These are phyloP conservation scores for Gossypium schwendimanii DNA, from an alignment of 441 rosid genomes.

Conservation along the genomic window DNA sequence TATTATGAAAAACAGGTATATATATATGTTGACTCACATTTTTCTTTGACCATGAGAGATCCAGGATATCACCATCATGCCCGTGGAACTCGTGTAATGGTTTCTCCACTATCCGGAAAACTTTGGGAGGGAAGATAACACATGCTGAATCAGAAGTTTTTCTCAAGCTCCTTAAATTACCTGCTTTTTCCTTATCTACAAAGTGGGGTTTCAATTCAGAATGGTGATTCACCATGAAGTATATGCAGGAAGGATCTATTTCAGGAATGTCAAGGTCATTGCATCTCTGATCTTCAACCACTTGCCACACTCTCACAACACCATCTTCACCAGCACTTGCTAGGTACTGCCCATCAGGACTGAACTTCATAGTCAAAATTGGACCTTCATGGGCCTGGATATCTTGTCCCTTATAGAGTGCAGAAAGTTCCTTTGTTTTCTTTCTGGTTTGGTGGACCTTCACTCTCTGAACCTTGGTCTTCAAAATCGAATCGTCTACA, in stretches of 20 bases:
- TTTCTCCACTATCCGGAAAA: conserved; percentile 55
- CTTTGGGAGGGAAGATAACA: conserved; percentile 60
- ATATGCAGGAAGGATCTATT: conserved; percentile 57
- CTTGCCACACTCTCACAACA: conserved; percentile 53
- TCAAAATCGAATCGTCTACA: conserved; percentile 15
- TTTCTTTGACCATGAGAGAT: conserved; percentile 64
- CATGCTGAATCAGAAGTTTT: conserved; percentile 69
- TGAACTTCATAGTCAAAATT: conserved; percentile 63
- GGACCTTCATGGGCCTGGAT: conserved; percentile 58
- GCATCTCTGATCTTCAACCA: conserved; percentile 54
- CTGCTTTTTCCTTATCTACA: conserved; percentile 39
- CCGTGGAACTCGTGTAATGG: conserved; percentile 61
- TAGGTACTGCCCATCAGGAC: conserved; percentile 64
- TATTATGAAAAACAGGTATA: not conserved
- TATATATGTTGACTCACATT: conserved; percentile 40
- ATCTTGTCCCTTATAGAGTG: conserved; percentile 56
- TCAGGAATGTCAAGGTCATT: conserved; percentile 48
- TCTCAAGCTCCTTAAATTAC: conserved; percentile 40
- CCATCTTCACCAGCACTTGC: conserved; percentile 67
- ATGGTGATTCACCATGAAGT: conserved; percentile 54
- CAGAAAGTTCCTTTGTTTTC: conserved; percentile 56
- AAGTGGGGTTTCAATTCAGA: conserved; percentile 55
- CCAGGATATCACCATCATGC: conserved; percentile 54
- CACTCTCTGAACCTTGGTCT: conserved; percentile 44
- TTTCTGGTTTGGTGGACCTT: conserved; percentile 51